Evolutionary conservation across 768 basidiomycete genomes (phyloP).

Genomic region (Pleurotus cornucopiae): DNA sequence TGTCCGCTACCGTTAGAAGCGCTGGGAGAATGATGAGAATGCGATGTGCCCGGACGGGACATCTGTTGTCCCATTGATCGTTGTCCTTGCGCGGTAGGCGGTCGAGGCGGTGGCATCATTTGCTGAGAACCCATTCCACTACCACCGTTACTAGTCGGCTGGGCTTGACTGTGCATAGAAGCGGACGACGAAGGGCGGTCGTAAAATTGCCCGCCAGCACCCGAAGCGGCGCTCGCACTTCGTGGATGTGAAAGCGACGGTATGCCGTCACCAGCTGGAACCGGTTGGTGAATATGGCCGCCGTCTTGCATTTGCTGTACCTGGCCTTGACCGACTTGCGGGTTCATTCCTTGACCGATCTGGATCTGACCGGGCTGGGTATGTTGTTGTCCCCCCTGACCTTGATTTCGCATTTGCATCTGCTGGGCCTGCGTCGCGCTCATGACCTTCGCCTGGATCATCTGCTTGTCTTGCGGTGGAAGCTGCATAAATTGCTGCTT

Average conservation of each 20-base stretch:
- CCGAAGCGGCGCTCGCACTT: neutral
- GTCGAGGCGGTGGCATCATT: constrained; percentile 9
- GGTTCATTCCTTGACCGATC: neutral
- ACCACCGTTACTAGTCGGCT: neutral
- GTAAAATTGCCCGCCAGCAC: constrained; percentile 4
- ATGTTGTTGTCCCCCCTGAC: constrained; percentile 11
- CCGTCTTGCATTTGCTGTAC: neutral
- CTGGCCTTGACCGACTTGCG: neutral
- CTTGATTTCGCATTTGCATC: constrained; percentile 9
- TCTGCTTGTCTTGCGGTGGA: constrained; percentile 10
- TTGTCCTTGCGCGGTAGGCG: constrained; percentile 10
- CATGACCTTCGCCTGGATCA: constrained; percentile 9
- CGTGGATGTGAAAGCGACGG: neutral
- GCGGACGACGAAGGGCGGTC: constrained; percentile 10
- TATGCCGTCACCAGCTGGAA: neutral
- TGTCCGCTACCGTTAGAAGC: constrained; percentile 16
- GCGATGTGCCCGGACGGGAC: constrained; percentile 24
- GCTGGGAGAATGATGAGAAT: constrained; percentile 26
- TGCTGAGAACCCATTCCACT: neutral
- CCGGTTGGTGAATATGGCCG: constrained; percentile 2
- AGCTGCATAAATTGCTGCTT: constrained; percentile 9
- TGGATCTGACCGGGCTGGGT: neutral
- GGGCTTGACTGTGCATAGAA: constrained; percentile 5
- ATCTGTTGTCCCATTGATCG: constrained; percentile 7
- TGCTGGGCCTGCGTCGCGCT: constrained; percentile 13